phyloP scores from a whole-genome alignment of 805 yeast species.

The Torulaspora delbrueckii region DNA sequence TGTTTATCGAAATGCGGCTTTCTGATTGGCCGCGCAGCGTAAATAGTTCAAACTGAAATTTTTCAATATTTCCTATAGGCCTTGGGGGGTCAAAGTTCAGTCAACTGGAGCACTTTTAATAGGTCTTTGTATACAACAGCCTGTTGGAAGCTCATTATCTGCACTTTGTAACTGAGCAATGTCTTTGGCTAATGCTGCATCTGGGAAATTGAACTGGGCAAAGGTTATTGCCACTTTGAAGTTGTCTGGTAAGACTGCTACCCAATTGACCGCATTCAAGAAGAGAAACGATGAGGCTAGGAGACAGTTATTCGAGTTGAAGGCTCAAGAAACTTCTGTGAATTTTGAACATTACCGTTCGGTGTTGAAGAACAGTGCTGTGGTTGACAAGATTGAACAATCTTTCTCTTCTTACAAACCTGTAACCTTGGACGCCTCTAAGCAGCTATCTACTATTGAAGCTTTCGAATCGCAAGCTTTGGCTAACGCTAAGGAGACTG shows the following conservation, averaged over 20 bases:
- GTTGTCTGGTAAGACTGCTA: slow-evolving; percentile 86
- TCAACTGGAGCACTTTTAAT: background rate
- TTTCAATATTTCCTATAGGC: background rate
- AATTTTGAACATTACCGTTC: slow-evolving; percentile 80
- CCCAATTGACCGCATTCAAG: slow-evolving; percentile 85
- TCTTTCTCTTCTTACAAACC: slow-evolving; percentile 76
- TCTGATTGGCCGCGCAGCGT: background rate
- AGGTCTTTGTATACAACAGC: background rate
- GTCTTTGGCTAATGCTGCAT: slow-evolving; percentile 48
- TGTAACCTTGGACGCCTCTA: slow-evolving; percentile 75
- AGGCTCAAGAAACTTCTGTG: slow-evolving; percentile 67
- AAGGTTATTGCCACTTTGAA: slow-evolving; percentile 84
- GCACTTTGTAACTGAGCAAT: slow-evolving; percentile 10
- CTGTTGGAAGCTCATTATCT: background rate
- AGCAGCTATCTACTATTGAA: slow-evolving; percentile 87
- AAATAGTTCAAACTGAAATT: background rate
- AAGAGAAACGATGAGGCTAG: slow-evolving; percentile 98
- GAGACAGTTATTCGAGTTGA: slow-evolving; percentile 66
- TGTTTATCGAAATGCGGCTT: background rate
- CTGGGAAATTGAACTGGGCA: slow-evolving; percentile 93
- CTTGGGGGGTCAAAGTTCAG: background rate
- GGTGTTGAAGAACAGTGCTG: slow-evolving; percentile 71
- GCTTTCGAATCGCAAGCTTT: slow-evolving; percentile 92
- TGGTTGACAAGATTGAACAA: slow-evolving; percentile 75
- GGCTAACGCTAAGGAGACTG: slow-evolving; percentile 92